Conservation (phyloP, 768 basidiomycete species). For the Coprinopsis strossmayeri region DNA sequence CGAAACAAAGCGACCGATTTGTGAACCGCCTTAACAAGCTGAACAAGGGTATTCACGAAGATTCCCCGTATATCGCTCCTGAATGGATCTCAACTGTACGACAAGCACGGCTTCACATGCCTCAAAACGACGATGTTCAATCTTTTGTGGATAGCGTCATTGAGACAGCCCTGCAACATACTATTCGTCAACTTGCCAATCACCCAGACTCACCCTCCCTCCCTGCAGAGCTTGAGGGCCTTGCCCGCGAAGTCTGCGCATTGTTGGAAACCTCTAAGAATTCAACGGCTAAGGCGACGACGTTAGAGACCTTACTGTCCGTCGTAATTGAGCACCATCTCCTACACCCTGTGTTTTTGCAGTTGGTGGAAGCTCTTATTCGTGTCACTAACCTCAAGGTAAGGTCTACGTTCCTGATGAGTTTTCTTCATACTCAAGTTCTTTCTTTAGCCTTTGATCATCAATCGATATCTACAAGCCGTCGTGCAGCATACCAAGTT, state of each 20-base stretch:
- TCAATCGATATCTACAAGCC: slow-evolving; percentile 72
- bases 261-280: slow-evolving; percentile 23
- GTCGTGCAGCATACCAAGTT: slow-evolving; percentile 68
- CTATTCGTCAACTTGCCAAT: slow-evolving; percentile 3
- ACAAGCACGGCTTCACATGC: neutral
- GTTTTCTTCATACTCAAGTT: neutral
- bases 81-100: neutral
- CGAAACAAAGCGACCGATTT: neutral
- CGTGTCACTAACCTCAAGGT: slow-evolving; percentile 57
- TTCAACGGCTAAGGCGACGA: slow-evolving; percentile 42
- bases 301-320: slow-evolving; percentile 63
- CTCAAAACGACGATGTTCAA: neutral
- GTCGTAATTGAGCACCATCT: slow-evolving; percentile 60
- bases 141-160: slow-evolving; percentile 1
- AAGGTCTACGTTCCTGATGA: slow-evolving; percentile 11
- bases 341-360: slow-evolving; percentile 29
- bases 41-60: neutral
- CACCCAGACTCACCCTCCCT: neutral
- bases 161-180: slow-evolving; percentile 3
- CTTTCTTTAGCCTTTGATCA: slow-evolving; percentile 49
- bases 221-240: neutral
- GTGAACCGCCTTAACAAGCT: neutral
- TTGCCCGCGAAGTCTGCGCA: neutral
- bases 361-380: slow-evolving; percentile 37
- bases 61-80: neutral